phyloP scores from a whole-genome alignment of 345 rosid species.

The Corchorus capsularis region DNA sequence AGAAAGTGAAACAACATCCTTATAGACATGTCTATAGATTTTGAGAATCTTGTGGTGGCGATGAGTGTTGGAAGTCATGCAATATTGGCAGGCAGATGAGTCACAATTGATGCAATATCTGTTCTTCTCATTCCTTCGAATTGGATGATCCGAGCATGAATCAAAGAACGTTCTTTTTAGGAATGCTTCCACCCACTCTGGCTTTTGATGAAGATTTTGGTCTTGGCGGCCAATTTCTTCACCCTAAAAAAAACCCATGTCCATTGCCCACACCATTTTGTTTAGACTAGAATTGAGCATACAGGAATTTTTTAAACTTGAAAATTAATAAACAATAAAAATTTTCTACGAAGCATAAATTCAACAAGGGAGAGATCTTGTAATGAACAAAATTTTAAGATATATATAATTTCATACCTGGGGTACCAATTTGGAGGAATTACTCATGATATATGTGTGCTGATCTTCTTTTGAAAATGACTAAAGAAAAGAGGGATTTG shows the following conservation, averaged over 20 bases:
- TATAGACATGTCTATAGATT: slow-evolving; percentile 48
- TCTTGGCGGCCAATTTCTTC: not conserved
- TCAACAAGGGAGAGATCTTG: too few relatives aligned
- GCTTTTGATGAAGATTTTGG: slow-evolving; percentile 14
- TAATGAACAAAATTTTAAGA: too few relatives aligned
- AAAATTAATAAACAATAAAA: too few relatives aligned
- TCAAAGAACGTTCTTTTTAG: slow-evolving; percentile 37
- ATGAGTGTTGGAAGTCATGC: slow-evolving; percentile 36
- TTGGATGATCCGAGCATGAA: slow-evolving; percentile 34
- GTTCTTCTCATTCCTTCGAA: slow-evolving; percentile 42
- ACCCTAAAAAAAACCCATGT: not conserved
- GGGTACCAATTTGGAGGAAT: too few relatives aligned
- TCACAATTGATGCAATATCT: slow-evolving; percentile 47
- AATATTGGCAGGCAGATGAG: slow-evolving; percentile 43
- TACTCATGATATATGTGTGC: too few relatives aligned
- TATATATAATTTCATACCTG: too few relatives aligned
- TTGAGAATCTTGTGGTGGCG: slow-evolving; percentile 46
- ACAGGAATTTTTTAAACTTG: too few relatives aligned
- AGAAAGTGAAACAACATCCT: slow-evolving; percentile 43
- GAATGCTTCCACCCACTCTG: slow-evolving; percentile 40
- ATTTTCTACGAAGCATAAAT: too few relatives aligned
- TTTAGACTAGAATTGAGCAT: too few relatives aligned
- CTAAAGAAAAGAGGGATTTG: too few relatives aligned
- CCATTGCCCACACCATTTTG: too few relatives aligned
- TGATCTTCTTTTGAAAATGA: too few relatives aligned